Evolutionary conservation across 306 rosid species (phyloP).

Genomic region (Ochetophila trinervis): DNA sequence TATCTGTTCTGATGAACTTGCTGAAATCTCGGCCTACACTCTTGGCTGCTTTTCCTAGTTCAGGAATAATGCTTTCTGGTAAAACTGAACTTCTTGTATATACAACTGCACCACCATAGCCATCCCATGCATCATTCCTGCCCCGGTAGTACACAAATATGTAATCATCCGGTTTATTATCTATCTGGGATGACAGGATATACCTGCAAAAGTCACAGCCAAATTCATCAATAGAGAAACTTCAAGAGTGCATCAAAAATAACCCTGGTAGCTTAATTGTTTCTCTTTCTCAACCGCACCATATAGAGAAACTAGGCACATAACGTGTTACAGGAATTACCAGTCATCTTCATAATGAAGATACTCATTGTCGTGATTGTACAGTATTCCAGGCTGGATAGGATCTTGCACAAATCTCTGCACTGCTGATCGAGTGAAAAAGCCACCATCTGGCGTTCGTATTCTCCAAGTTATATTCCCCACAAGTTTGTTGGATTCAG

Average conservation of each 20-base stretch:
- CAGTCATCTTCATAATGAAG: slow-evolving; percentile 98
- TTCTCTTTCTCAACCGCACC: background rate
- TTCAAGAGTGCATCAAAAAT: background rate
- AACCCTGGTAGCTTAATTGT: background rate
- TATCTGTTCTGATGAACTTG: slow-evolving; percentile 68
- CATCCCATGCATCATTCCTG: slow-evolving; percentile 97
- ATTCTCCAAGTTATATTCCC: slow-evolving; percentile 89
- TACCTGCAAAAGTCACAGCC: slow-evolving; percentile 49
- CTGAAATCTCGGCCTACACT: slow-evolving; percentile 80
- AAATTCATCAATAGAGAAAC: slow-evolving; percentile 14
- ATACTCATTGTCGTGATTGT: slow-evolving; percentile 90
- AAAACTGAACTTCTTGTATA: slow-evolving; percentile 81
- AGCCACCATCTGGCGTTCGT: slow-evolving; percentile 81
- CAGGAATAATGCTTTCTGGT: slow-evolving; percentile 77
- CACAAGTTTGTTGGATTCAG: slow-evolving; percentile 61
- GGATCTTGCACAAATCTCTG: slow-evolving; percentile 93
- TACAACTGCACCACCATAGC: slow-evolving; percentile 87
- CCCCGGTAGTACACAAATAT: slow-evolving; percentile 88
- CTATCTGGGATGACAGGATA: slow-evolving; percentile 66
- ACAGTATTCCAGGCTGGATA: slow-evolving; percentile 69
- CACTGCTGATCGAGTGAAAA: slow-evolving; percentile 64
- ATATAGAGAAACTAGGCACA: background rate
- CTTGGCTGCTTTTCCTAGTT: slow-evolving; percentile 63
- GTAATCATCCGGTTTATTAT: slow-evolving; percentile 73
- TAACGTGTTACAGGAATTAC: slow-evolving; percentile 39